phyloP scores from a whole-genome alignment of 1,284 basidiomycete species.

The Naganishia albida region DNA sequence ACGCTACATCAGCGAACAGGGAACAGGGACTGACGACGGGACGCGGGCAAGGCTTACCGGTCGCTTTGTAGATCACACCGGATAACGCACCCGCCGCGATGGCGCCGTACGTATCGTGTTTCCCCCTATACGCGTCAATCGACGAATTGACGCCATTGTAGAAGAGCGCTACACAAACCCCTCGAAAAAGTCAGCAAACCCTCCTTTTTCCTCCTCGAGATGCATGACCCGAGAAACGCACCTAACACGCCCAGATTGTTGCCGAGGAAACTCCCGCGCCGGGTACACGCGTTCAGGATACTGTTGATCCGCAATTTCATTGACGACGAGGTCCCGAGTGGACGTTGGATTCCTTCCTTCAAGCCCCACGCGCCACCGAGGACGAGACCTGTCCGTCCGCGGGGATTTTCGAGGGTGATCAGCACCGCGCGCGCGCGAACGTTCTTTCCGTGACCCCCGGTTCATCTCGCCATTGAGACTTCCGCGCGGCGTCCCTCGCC shows the following conservation, averaged over 20 bases:
- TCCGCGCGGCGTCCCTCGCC: too few relatives aligned
- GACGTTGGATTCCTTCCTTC: constrained; percentile 86
- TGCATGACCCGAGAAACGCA: constrained; percentile 51
- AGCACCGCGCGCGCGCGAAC: too few relatives aligned
- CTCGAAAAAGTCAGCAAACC: neutral
- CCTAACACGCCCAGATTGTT: constrained; percentile 98
- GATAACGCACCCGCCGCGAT: constrained; percentile 90
- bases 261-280: constrained; percentile 95
- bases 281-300: constrained; percentile 91
- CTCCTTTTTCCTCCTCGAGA: too few relatives aligned
- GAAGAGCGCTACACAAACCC: constrained; percentile 68
- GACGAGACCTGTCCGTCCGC: constrained; percentile 89
- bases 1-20: constrained; percentile 13
- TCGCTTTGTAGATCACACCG: constrained; percentile 89
- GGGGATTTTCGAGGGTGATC: too few relatives aligned
- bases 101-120: constrained; percentile 87
- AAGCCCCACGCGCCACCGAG: constrained; percentile 94
- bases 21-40: constrained; percentile 42
- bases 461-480: too few relatives aligned
- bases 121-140: constrained; percentile 83
- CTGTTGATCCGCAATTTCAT: constrained; percentile 92
- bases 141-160: constrained; percentile 97
- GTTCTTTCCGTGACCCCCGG: too few relatives aligned
- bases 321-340: constrained; percentile 66
- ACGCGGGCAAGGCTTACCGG: constrained; percentile 67